Conservation (phyloP, 257 asterid species). For the Eucommia ulmoides region DNA sequence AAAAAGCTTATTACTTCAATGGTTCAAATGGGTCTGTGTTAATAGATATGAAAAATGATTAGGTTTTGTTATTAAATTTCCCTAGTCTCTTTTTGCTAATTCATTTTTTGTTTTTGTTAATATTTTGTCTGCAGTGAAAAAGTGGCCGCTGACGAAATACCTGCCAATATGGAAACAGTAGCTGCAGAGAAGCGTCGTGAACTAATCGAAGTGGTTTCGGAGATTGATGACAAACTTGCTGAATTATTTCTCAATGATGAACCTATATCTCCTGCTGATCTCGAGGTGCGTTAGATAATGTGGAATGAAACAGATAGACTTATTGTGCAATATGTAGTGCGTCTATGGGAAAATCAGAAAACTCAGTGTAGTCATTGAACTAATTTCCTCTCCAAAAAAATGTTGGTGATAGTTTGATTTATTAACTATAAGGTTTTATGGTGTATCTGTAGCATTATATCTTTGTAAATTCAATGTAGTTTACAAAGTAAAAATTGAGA, state of each 20-base stretch:
- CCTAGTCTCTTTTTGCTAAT: too few relatives aligned
- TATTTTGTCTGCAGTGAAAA: slow-evolving; percentile 48
- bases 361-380: too few relatives aligned
- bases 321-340: too few relatives aligned
- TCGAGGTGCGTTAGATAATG: slow-evolving; percentile 56
- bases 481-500: too few relatives aligned
- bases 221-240: slow-evolving; percentile 93
- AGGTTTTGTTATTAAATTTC: too few relatives aligned
- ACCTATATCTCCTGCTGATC: slow-evolving; percentile 69
- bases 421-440: too few relatives aligned
- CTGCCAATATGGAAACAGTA: slow-evolving; percentile 50
- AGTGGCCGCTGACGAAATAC: slow-evolving; percentile 65
- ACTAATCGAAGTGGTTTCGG: slow-evolving; percentile 78
- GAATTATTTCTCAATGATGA: slow-evolving; percentile 85
- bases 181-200: slow-evolving; percentile 86
- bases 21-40: slow-evolving; percentile 85
- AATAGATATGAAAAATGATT: slow-evolving; percentile 13
- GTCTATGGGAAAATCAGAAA: too few relatives aligned
- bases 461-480: too few relatives aligned
- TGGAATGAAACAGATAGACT: neutral
- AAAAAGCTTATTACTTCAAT: slow-evolving; percentile 73
- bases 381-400: too few relatives aligned
- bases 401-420: too few relatives aligned
- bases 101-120: too few relatives aligned
- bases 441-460: too few relatives aligned